A percentile compares a stretch with the other conserved stretches of the same genome.
Conservation (phyloP, 257 asterid species). For the Paraleonurus japonicus region DNA sequence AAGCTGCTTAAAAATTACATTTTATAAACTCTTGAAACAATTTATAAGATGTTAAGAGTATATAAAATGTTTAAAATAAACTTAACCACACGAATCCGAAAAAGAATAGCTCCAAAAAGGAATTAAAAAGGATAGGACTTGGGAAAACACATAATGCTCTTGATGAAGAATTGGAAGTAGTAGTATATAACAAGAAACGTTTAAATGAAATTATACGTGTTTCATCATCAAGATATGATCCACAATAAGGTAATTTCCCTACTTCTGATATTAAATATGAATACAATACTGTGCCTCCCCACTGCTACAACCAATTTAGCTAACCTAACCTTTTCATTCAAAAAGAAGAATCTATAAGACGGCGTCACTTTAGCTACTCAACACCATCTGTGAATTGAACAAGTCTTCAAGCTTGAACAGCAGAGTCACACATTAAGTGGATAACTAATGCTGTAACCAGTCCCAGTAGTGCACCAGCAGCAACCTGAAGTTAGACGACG, state of each 20-base stretch:
- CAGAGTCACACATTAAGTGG: constrained; percentile 38
- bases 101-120: too few species aligned
- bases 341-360: neutral
- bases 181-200: neutral
- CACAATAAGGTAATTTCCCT: constrained; percentile 4
- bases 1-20: too few species aligned
- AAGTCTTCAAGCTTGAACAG: constrained; percentile 30
- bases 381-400: constrained; percentile 1
- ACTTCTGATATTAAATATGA: neutral
- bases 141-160: too few species aligned
- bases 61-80: too few species aligned
- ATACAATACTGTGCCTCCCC: neutral
- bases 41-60: too few species aligned
- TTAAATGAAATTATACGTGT: constrained; percentile 3
- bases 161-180: neutral
- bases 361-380: neutral
- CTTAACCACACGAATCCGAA: too few species aligned
- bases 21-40: too few species aligned
- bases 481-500: constrained; percentile 50
- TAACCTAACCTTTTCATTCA: constrained; percentile 18
- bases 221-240: neutral
- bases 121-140: too few species aligned
- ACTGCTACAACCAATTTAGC: constrained; percentile 16
- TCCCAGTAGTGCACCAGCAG: constrained; percentile 79
- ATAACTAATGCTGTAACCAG: constrained; percentile 43